These are phyloP conservation scores for Alternaria rosae DNA, from an alignment of 2,329 filamentous ascomycete genomes.

Conservation along the genomic window DNA sequence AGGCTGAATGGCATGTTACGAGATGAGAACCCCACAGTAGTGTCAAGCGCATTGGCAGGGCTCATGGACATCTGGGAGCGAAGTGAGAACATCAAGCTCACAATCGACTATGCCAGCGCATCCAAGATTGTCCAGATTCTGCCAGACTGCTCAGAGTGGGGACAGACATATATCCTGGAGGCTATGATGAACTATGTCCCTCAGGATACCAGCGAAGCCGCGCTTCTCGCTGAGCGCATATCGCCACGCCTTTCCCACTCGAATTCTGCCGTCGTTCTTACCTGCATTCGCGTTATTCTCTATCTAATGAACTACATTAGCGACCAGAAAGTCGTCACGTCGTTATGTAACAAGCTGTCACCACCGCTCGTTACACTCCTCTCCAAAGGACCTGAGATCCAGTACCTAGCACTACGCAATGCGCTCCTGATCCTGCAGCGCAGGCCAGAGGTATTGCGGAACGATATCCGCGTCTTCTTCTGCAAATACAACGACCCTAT, in stretches of 20 bases:
- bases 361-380: conserved; percentile 93
- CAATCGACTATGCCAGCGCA: conserved; percentile 95
- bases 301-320: conserved; percentile 99
- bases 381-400: conserved; percentile 97
- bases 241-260: conserved; percentile 95
- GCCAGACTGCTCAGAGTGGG: conserved; percentile 98
- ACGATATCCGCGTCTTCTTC: conserved; percentile 98
- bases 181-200: conserved; percentile 98
- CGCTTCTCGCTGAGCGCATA: conserved; percentile 90
- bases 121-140: conserved; percentile 98
- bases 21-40: conserved; percentile 97
- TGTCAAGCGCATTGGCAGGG: conserved; percentile 88
- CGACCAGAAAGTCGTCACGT: conserved; percentile 85
- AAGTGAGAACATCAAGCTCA: conserved; percentile 96
- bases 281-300: conserved; percentile 93
- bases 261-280: conserved; percentile 95
- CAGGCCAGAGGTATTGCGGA: conserved; percentile 88
- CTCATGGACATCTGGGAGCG: conserved; percentile 99
- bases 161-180: conserved; percentile 97
- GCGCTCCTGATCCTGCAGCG: conserved; percentile 92
- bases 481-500: conserved; percentile 99
- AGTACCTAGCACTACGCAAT: conserved; percentile 93
- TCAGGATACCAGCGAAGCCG: conserved; percentile 85
- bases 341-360: conserved; percentile 89
- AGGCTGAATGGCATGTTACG: conserved; percentile 86